Evolutionary conservation across 257 asterid genomes (phyloP).

Genomic region (Capsicum chinense): DNA sequence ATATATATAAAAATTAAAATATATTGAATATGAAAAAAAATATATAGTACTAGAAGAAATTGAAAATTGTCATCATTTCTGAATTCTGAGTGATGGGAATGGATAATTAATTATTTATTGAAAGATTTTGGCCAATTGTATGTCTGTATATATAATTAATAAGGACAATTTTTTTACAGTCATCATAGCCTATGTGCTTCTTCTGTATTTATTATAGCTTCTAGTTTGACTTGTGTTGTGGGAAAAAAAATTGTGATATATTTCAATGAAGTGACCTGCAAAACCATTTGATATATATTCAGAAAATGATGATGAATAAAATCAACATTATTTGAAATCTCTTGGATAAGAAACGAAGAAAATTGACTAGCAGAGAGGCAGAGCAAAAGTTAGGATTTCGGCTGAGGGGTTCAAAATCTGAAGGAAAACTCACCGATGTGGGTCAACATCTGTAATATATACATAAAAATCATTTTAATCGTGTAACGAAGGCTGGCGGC

Average conservation of each 20-base stretch:
- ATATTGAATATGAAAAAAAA: neutral
- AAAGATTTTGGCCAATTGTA: constrained; percentile 17
- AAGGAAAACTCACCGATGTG: too few relatives aligned
- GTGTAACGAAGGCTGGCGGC: too few relatives aligned
- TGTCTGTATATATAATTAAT: constrained; percentile 12
- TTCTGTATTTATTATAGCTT: constrained; percentile 27
- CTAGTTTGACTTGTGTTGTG: constrained; percentile 31
- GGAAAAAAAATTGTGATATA: neutral
- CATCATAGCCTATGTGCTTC: constrained; percentile 31
- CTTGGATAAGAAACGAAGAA: constrained; percentile 23
- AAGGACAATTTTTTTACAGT: constrained; percentile 32
- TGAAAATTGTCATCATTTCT: constrained; percentile 17
- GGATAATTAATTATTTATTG: constrained; percentile 20
- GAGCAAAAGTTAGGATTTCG: too few relatives aligned
- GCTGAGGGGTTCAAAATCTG: too few relatives aligned
- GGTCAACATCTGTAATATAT: too few relatives aligned
- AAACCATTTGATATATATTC: constrained; percentile 7
- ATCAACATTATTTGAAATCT: constrained; percentile 24
- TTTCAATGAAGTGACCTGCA: constrained; percentile 22
- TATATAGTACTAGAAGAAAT: neutral
- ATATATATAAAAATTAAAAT: too few relatives aligned
- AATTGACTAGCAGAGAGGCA: neutral
- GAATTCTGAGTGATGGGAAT: constrained; percentile 24
- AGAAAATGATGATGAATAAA: constrained; percentile 19
- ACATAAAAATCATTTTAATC: too few relatives aligned